Evolutionary conservation across 139 green algal species (phyloP), one percentile per base, ranked within the genome.

Genomic region (Micractinium sp.): DNA sequence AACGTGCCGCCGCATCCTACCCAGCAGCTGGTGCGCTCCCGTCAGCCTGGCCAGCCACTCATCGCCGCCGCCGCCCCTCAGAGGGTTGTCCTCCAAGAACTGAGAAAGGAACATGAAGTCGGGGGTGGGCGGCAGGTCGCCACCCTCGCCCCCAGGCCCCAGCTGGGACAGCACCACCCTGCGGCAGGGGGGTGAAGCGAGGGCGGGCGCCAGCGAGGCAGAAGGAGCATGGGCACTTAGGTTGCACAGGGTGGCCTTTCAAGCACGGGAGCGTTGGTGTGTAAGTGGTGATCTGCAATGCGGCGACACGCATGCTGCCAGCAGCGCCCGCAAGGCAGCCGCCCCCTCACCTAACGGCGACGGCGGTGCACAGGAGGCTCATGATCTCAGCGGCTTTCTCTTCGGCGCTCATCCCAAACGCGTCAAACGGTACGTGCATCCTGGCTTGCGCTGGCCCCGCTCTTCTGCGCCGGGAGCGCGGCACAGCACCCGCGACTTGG

Each of bases 121-220:
- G 29, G 78, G 78, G 12, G 78, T 84, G 78, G 78, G 78, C 9
- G 78, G 78, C 41, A 84, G 78, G 78, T 84, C 41, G 14, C 78
- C 78, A 29, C 78, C 78, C 31, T 84, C 78, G 29, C 78, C 78
- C 19, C 78, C 78, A 1, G 41, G 41, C 4, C 78, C 78, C 78
- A 84, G 78, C 78, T 84, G 78, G 15, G 78, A 33, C 29, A 84
- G 78, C 29, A 84, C 78, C 78, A 84, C 78, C 7, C 78, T 84
- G 41, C 56, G 77, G 15, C 0, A 56, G 47, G 47, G 47, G 5
- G 47, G 47, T 5, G 7, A 56, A 9, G 47, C 9, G 38, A 3
- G n/a, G n/a, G 7, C 31, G 73, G 73, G 73, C 27, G n/a, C 31
- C n/a, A 38, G n/a, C 12, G 5, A 39, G 73, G 33, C 1, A 35